These are phyloP conservation scores for Termitomyces sp. DNA, from an alignment of 768 basidiomycete species.

Conservation along the genomic window DNA sequence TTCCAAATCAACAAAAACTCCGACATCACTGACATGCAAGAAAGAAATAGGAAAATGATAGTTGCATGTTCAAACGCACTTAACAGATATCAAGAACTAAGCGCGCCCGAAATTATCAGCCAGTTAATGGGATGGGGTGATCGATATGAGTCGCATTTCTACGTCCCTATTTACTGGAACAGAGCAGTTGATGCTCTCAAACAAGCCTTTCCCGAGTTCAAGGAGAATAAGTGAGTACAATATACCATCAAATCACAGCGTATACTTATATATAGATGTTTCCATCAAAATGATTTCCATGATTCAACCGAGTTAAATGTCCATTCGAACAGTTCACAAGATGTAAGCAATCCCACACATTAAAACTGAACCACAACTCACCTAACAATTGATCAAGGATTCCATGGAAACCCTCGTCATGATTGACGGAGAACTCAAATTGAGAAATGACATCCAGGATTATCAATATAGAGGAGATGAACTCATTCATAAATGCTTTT, in stretches of 20 bases:
- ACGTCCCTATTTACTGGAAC: conserved; percentile 31
- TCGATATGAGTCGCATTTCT: conserved; percentile 31
- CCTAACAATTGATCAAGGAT: no score
- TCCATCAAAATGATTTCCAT: no score
- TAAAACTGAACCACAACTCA: no score
- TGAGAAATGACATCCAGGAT: conserved; percentile 17
- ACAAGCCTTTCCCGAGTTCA: conserved; percentile 7
- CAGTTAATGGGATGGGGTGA: conserved; percentile 44
- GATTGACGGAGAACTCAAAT: not conserved
- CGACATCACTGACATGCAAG: conserved; percentile 17
- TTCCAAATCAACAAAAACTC: no score
- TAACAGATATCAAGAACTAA: conserved; percentile 31
- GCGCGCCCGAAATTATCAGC: conserved; percentile 31
- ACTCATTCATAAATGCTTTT: conserved; percentile 6
- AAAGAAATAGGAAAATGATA: conserved; percentile 5
- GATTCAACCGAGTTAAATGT: no score
- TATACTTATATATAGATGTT: no score
- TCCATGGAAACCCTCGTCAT: not conserved
- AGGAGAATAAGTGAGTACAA: not conserved
- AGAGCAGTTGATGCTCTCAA: conserved; percentile 10
- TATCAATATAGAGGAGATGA: conserved; percentile 16
- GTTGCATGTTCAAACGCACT: conserved; percentile 26
- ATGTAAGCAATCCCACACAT: no score
- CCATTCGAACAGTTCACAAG: no score
- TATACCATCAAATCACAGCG: not conserved